Base-by-base conservation (phyloP, 768 basidiomycete genomes). In the Russula sp. region DNA sequence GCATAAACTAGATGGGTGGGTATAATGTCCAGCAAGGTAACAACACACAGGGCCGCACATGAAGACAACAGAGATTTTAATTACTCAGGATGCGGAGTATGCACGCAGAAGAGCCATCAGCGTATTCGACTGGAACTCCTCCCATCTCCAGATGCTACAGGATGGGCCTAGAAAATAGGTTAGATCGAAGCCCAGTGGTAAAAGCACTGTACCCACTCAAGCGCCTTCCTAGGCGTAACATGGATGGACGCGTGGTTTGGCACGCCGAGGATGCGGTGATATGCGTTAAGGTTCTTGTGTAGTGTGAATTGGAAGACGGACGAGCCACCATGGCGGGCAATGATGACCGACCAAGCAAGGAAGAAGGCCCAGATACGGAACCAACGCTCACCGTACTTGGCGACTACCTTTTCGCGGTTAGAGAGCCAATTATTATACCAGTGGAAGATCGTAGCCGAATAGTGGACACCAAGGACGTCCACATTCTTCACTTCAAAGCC, bases 371-470 rank as follows among this genome's bases (percentile, higher is more conserved):
- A 99, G 70, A 91, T 84, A 67, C 96, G 82, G 78, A 88, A 98
- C 93, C 92, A 93, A 65, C 83, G 81, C 36, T 95, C 91, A 56
- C 96, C 96, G 71, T 99, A 99, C 74, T 87, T 88, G 59, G 77
- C 92, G 42, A 89, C 65, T 53, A 97, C 87, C 74, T 89, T 87
- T 48, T 94, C 93, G 78, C 88, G 88, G 82, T 99, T 98, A 61
- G 79, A 78, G 46, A 96, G 74, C 97, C 97, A 99, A 83, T 98
- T 98, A 72, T 90, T 84, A 81, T 98, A 98, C 96, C 96, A 98
- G 61, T 83, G 80, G 75, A 80, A 87, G 70, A 93, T 78, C 1
- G 93, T 96, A 0, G 94, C 93, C 18, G 89, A 90, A 76, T 98
- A 97, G 75, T 99, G 97, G 9, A 98, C 96, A 59, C 96, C 97